Conservation (phyloP, 495 filamentous ascomycete species). For the Endocarpon pusillum region DNA sequence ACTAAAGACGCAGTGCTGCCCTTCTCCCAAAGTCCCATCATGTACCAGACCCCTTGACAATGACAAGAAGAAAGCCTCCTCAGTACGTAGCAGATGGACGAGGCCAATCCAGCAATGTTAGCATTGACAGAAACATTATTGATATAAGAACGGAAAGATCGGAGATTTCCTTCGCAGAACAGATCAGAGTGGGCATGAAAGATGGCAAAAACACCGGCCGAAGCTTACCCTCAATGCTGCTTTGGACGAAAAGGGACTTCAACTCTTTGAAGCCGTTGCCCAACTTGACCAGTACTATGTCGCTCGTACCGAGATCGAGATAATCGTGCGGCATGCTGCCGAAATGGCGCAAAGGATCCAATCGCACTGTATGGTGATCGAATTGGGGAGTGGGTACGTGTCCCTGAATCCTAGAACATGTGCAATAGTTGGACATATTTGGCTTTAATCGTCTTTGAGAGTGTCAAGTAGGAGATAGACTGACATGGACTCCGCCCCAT, state of each 20-base stretch:
- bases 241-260: conserved; percentile 59
- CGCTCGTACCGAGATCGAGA: conserved; percentile 57
- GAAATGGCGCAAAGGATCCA: conserved; percentile 46
- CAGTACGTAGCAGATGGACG: too few relatives aligned
- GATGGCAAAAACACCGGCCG: too few relatives aligned
- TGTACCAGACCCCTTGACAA: too few relatives aligned
- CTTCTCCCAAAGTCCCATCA: too few relatives aligned
- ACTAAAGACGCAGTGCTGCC: too few relatives aligned
- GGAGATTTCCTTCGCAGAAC: too few relatives aligned
- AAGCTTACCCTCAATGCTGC: too few relatives aligned
- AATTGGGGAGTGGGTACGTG: conserved; percentile 65
- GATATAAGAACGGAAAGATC: too few relatives aligned
- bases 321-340: conserved; percentile 40
- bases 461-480: background rate
- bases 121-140: too few relatives aligned
- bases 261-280: conserved; percentile 60
- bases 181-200: too few relatives aligned
- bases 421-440: background rate
- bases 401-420: conserved; percentile 1
- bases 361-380: conserved; percentile 49
- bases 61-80: too few relatives aligned
- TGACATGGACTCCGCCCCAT: conserved; percentile 46
- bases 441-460: background rate
- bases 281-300: conserved; percentile 69
- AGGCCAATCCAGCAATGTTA: too few relatives aligned